phyloP scores from a whole-genome alignment of 305 asterid genomes.

The Rubia occidens region DNA sequence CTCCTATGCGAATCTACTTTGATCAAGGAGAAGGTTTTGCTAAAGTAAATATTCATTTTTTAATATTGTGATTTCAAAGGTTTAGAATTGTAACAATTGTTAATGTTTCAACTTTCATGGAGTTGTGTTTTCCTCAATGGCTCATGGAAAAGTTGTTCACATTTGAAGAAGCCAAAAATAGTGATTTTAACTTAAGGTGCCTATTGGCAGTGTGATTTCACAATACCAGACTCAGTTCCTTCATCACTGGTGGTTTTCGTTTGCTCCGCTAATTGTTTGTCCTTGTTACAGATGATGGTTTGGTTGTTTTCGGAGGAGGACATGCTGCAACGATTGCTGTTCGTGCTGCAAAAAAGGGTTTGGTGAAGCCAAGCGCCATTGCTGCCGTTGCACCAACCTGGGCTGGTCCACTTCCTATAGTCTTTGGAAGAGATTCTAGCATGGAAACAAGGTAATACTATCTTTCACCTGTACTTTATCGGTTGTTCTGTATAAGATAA shows the following conservation, averaged over 20 bases:
- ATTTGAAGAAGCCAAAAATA: not conserved
- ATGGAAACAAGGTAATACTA: constrained; percentile 74
- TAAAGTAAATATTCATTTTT: not conserved
- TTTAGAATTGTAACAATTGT: not conserved
- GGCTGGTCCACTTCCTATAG: constrained; percentile 97
- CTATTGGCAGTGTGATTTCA: not conserved
- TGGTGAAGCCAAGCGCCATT: constrained; percentile 66
- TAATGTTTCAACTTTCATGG: not conserved
- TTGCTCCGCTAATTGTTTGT: not conserved
- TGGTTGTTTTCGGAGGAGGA: constrained; percentile 85
- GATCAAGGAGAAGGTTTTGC: not conserved
- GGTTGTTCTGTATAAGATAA: not conserved
- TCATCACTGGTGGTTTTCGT: not conserved
- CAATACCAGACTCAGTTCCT: not conserved
- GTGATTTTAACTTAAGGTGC: not conserved
- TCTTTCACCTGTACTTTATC: not conserved
- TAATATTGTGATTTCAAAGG: not conserved
- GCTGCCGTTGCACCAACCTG: constrained; percentile 97
- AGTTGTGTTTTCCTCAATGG: not conserved
- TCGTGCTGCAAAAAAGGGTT: constrained; percentile 70
- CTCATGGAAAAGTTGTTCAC: not conserved
- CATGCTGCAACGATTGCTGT: constrained; percentile 90
- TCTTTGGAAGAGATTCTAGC: constrained; percentile 73
- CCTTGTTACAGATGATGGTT: constrained; percentile 43
- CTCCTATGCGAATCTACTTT: not conserved